Percentiles rank a stretch among this genome's conserved stretches.
These are phyloP conservation scores for Ustilago curta DNA, from an alignment of 1,284 basidiomycete species.

Conservation along the genomic window DNA sequence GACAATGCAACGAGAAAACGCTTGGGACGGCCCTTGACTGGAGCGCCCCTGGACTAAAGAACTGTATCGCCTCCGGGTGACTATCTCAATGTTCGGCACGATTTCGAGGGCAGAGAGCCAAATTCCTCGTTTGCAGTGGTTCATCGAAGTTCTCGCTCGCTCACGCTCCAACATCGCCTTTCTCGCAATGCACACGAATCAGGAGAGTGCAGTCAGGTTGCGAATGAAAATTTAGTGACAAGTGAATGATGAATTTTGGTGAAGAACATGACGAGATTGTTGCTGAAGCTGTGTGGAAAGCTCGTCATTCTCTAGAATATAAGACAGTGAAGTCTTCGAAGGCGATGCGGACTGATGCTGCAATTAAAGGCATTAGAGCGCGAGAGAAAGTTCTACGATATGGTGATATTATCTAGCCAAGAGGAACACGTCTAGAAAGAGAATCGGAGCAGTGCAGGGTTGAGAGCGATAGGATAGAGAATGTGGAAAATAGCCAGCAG, in stretches of 20 bases:
- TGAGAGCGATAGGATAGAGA: conserved; percentile 54
- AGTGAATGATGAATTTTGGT: neutral
- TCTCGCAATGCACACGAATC: too few species aligned
- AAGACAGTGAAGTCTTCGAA: neutral
- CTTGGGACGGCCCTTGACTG: too few species aligned
- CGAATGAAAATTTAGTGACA: neutral
- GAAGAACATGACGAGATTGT: neutral
- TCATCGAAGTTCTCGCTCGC: too few species aligned
- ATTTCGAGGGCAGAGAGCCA: too few species aligned
- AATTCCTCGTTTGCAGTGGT: too few species aligned
- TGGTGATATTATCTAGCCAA: too few species aligned
- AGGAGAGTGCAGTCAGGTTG: neutral
- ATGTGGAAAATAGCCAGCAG: conserved; percentile 30
- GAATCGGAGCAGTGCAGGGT: conserved; percentile 55
- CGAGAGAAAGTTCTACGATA: neutral
- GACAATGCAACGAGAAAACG: too few species aligned
- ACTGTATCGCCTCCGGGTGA: too few species aligned
- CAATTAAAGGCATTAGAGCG: neutral
- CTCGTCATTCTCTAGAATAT: neutral
- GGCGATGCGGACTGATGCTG: neutral
- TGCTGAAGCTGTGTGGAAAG: neutral
- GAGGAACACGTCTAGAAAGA: conserved; percentile 34
- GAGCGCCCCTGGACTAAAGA: too few species aligned
- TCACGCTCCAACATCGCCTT: too few species aligned
- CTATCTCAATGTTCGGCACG: too few species aligned